phyloP scores from a whole-genome alignment of 164 flowering plant genomes.

The Tetrastigma voinierianum region DNA sequence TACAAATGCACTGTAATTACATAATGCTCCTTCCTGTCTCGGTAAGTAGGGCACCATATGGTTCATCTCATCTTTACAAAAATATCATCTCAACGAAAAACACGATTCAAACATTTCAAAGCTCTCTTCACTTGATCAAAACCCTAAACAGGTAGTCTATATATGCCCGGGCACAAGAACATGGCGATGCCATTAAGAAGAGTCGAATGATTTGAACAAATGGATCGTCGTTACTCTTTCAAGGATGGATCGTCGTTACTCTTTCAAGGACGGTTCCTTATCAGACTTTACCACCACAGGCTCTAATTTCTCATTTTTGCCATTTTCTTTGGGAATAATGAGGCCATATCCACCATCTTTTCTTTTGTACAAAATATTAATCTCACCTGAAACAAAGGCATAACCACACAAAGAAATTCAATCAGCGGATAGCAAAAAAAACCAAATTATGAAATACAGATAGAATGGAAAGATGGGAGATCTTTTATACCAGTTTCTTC shows the following conservation, averaged over 20 bases:
- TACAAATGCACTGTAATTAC: not conserved
- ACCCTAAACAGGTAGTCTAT: not conserved
- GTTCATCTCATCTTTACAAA: not conserved
- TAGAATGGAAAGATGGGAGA: not conserved
- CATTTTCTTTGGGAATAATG: conserved; percentile 79
- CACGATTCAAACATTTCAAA: not conserved
- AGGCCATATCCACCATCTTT: conserved; percentile 91
- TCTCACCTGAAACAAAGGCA: conserved; percentile 57
- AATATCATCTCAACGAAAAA: not conserved
- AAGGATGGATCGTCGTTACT: conserved; percentile 18
- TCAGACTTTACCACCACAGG: conserved; percentile 32
- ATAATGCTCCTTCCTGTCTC: not conserved
- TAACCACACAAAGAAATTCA: not conserved
- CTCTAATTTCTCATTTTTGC: conserved; percentile 51
- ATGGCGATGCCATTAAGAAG: not conserved
- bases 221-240: not conserved
- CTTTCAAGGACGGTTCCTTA: conserved; percentile 41
- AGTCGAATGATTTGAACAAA: not conserved
- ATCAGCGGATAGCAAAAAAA: not conserved
- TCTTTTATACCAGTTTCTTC: conserved; percentile 73
- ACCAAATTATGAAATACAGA: not conserved
- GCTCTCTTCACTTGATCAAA: not conserved
- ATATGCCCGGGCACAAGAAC: not conserved
- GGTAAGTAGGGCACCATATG: not conserved
- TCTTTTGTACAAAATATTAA: conserved; percentile 84